Evolutionary conservation across 768 basidiomycete genomes (phyloP).

Genomic region (Infundibulicybe gibba): DNA sequence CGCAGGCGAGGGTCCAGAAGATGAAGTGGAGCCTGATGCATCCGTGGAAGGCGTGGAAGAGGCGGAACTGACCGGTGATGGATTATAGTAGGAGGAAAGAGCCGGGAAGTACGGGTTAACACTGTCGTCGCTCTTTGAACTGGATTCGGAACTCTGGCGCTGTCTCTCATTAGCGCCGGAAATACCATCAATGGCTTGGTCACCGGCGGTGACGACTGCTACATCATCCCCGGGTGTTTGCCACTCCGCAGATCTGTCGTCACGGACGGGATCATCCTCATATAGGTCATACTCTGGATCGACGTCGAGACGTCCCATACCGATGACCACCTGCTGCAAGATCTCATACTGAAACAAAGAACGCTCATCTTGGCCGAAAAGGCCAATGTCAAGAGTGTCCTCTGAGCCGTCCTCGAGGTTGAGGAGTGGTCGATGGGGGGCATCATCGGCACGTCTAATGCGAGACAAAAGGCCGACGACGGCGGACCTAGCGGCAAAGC

Average conservation of each 20-base stretch:
- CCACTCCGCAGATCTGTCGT: constrained; percentile 1
- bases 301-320: constrained; percentile 73
- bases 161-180: constrained; percentile 7
- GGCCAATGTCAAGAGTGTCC: constrained; percentile 17
- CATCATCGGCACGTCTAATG: constrained; percentile 55
- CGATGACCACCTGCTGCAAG: constrained; percentile 82
- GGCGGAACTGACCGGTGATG: constrained; percentile 18
- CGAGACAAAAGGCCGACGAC: constrained; percentile 77
- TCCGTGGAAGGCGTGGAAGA: constrained; percentile 20
- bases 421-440: constrained; percentile 9
- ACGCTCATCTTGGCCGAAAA: constrained; percentile 55
- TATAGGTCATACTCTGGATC: constrained; percentile 19
- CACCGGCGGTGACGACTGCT: constrained; percentile 10
- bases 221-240: constrained; percentile 9
- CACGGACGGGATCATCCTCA: not conserved
- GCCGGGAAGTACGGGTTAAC: constrained; percentile 56
- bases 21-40: constrained; percentile 13
- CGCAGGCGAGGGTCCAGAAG: constrained; percentile 12
- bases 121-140: constrained; percentile 12
- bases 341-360: constrained; percentile 77
- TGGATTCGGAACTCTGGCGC: constrained; percentile 4
- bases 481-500: constrained; percentile 67
- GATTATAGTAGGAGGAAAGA: constrained; percentile 17
- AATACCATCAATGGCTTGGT: constrained; percentile 13
- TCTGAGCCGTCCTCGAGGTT: constrained; percentile 30